Base-by-base conservation (phyloP, 1,284 basidiomycete species). In the Cutaneotrichosporon cutaneum region DNA sequence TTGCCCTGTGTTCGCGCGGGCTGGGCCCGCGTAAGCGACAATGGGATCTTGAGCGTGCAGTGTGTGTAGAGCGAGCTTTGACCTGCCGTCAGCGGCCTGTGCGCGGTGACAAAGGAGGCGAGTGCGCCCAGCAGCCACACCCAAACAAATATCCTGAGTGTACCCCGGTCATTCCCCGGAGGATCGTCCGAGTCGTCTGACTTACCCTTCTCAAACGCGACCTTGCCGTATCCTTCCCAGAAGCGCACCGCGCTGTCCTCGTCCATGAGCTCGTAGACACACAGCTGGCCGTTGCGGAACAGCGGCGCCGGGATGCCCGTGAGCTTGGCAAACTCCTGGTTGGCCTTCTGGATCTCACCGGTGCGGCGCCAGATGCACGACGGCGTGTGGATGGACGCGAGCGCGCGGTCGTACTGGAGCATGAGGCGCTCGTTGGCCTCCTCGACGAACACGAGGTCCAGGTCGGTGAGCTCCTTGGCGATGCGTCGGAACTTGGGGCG, bases 261-360 rank as follows among this genome's bases (percentile, higher is more conserved):
- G 3, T 91, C 90, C 92, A 95, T 94, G 58, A 98, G 84, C 77
- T 99, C 95, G 80, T 98, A 98, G 59, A 99, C 97, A 71, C 94
- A 96, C 51, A 97, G 79, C 55, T 92, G 87, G 1, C 95, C 95
- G 82, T 64, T 68, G 52, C 74, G 66, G 56, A 75, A 68, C 62
- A 66, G 72, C 39, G 68, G 62, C 30, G 73, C 69, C 16, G 72
- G 69, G 61, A 75, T 71, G 30, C 71, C 73, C 2, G 76, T 75
- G 44, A 78, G 65, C 32, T 71, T 73, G 50, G 74, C 72, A 57
- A 78, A 77, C 80, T 97, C 94, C 63, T 92, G 87, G 76, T 99
- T 99, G 44, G 88, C 95, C 80, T 94, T 98, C 83, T 98, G 97
- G 63, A 99, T 98, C 81, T 99, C 94, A 27, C 96, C 96, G 1